Percentiles rank a stretch among this genome's conserved stretches.
Evolutionary conservation across 768 basidiomycete species (phyloP).

Genomic region (Amyloporia xantha): DNA sequence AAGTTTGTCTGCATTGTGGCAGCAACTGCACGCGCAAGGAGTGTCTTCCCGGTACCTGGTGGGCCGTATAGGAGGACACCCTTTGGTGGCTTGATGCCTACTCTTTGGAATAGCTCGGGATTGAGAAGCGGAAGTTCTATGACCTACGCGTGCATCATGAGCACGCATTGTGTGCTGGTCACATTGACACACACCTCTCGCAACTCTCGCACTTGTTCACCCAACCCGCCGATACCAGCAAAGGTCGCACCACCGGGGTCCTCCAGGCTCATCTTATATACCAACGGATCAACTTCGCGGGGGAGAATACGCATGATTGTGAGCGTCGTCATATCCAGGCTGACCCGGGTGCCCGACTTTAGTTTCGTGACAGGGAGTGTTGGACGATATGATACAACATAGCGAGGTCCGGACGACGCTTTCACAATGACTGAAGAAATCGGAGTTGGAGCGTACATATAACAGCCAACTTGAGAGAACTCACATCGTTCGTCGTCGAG

Average conservation of each 20-base stretch:
- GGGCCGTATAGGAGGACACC: conserved; percentile 95
- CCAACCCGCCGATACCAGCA: conserved; percentile 92
- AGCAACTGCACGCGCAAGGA: conserved; percentile 93
- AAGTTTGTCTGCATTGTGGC: conserved; percentile 94
- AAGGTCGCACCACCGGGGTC: conserved; percentile 94
- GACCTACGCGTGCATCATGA: conserved; percentile 42
- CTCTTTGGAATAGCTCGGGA: conserved; percentile 91
- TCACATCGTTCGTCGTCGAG: conserved; percentile 94
- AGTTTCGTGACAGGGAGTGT: conserved; percentile 88
- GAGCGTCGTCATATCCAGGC: conserved; percentile 97
- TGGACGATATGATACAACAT: conserved; percentile 95
- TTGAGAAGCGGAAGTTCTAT: conserved; percentile 93
- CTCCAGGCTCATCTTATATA: conserved; percentile 99
- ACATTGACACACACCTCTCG: conserved; percentile 68
- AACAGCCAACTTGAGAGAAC: no score
- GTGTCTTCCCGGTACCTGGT: conserved; percentile 94
- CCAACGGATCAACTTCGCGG: conserved; percentile 93
- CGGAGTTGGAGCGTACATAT: not conserved
- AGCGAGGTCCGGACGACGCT: conserved; percentile 95
- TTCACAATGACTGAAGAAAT: conserved; percentile 83
- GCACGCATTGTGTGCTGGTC: not conserved
- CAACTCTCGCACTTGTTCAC: conserved; percentile 94
- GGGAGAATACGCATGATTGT: conserved; percentile 99
- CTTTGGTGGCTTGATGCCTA: conserved; percentile 94
- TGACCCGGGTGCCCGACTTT: conserved; percentile 90